Percentiles rank a stretch among this genome's conserved stretches.
phyloP scores from a whole-genome alignment of 768 basidiomycete genomes.

The Tubosaeta sp. region DNA sequence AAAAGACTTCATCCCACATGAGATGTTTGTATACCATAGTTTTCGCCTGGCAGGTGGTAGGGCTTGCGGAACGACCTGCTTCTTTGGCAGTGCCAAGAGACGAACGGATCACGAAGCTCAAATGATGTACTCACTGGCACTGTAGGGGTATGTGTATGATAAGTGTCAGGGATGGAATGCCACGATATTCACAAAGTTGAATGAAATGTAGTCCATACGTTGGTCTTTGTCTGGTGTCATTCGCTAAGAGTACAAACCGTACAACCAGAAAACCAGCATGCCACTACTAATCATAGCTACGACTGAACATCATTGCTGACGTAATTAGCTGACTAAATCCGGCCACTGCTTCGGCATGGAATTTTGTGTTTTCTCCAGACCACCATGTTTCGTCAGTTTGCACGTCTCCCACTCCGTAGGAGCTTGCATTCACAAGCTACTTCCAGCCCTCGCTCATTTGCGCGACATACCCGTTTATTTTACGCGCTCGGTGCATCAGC shows the following conservation, averaged over 20 bases:
- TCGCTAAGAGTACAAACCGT: no score
- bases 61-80: slow-evolving; percentile 4
- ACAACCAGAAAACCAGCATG: no score
- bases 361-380: slow-evolving; percentile 17
- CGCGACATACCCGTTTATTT: slow-evolving; percentile 26
- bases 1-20: slow-evolving; percentile 12
- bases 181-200: background rate
- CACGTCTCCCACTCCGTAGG: slow-evolving; percentile 51
- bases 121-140: slow-evolving; percentile 7
- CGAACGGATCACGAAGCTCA: slow-evolving; percentile 3
- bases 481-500: slow-evolving; percentile 43
- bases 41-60: background rate
- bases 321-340: slow-evolving; percentile 25
- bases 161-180: slow-evolving; percentile 6
- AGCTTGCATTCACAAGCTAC: slow-evolving; percentile 44
- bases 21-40: background rate
- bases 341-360: slow-evolving; percentile 10
- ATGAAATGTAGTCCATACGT: slow-evolving; percentile 8
- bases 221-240: no score
- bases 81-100: slow-evolving; percentile 18
- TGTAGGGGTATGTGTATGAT: slow-evolving; percentile 19
- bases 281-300: no score
- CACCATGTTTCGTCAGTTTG: slow-evolving; percentile 52
- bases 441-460: slow-evolving; percentile 16
- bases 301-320: slow-evolving; percentile 9